Evolutionary conservation across 495 filamentous ascomycete genomes (phyloP).

Genomic region (Penicillium longicatenatum): DNA sequence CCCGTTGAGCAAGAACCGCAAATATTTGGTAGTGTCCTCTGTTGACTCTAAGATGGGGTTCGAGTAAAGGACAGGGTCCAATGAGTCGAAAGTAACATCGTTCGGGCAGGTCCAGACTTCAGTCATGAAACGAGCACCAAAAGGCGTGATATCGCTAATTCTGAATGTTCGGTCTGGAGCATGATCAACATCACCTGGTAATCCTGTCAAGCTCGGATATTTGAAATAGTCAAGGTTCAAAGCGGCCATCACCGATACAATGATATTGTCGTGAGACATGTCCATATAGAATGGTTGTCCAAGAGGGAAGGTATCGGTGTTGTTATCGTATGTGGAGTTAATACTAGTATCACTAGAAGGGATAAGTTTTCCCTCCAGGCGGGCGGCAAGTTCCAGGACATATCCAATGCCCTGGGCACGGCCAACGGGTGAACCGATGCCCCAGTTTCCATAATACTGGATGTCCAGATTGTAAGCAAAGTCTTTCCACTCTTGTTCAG

Average conservation of each 20-base stretch:
- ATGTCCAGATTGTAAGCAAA: constrained; percentile 61
- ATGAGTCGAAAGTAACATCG: constrained; percentile 17
- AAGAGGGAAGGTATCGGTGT: constrained; percentile 47
- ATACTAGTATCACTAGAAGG: constrained; percentile 56
- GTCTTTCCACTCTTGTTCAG: constrained; percentile 56
- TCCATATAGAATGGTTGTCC: constrained; percentile 54
- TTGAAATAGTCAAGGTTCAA: constrained; percentile 53
- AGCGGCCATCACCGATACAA: constrained; percentile 47
- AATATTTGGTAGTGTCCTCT: constrained; percentile 26
- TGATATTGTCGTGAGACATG: constrained; percentile 45
- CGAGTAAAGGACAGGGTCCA: constrained; percentile 27
- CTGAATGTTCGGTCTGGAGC: constrained; percentile 21
- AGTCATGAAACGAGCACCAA: constrained; percentile 62
- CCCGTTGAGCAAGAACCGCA: constrained; percentile 34
- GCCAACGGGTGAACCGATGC: constrained; percentile 59
- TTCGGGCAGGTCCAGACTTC: constrained; percentile 50
- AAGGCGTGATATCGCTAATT: constrained; percentile 50
- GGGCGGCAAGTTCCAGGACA: constrained; percentile 61
- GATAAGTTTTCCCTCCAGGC: constrained; percentile 54
- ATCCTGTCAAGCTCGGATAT: constrained; percentile 43
- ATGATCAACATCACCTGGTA: constrained; percentile 52
- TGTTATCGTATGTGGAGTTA: constrained; percentile 58
- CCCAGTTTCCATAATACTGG: constrained; percentile 57
- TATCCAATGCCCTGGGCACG: constrained; percentile 66
- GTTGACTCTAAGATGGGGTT: constrained; percentile 26